Evolutionary conservation across 495 filamentous ascomycete genomes (phyloP).

Genomic region (Podospora anserina): DNA sequence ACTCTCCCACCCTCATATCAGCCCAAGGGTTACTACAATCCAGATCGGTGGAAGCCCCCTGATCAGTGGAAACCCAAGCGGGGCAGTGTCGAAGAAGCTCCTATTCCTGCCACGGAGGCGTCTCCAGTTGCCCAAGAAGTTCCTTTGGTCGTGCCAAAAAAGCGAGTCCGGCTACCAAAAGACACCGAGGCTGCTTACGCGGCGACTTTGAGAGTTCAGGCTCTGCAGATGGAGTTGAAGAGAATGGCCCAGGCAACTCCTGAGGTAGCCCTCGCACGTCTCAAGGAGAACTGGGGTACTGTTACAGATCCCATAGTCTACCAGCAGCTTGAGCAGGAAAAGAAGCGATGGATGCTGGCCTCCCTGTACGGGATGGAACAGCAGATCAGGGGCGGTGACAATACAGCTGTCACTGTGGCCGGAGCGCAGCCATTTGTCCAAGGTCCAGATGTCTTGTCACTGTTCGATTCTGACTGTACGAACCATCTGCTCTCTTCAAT

Average conservation of each 20-base stretch:
- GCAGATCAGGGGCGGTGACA: neutral
- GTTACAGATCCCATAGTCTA: conserved; percentile 39
- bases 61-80: neutral
- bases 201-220: conserved; percentile 25
- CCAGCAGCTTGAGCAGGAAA: conserved; percentile 38
- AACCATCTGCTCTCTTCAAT: neutral
- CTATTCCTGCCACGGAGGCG: neutral
- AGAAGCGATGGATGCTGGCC: conserved; percentile 27
- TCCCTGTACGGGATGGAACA: neutral
- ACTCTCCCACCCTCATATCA: neutral
- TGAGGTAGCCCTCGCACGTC: conserved; percentile 42
- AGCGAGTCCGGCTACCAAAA: conserved; percentile 15
- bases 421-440: neutral
- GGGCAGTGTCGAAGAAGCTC: neutral
- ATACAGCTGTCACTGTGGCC: neutral
- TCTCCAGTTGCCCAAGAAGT: neutral
- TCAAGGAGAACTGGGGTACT: conserved; percentile 43
- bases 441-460: conserved; percentile 33
- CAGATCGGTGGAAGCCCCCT: neutral
- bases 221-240: conserved; percentile 39
- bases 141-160: conserved; percentile 3
- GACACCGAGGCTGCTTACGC: conserved; percentile 20
- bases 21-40: neutral
- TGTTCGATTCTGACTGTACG: conserved; percentile 44
- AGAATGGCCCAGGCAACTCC: conserved; percentile 45